Conservation (phyloP, 352 stramenopile genomes). For the Halophytophthora batemanensis region DNA sequence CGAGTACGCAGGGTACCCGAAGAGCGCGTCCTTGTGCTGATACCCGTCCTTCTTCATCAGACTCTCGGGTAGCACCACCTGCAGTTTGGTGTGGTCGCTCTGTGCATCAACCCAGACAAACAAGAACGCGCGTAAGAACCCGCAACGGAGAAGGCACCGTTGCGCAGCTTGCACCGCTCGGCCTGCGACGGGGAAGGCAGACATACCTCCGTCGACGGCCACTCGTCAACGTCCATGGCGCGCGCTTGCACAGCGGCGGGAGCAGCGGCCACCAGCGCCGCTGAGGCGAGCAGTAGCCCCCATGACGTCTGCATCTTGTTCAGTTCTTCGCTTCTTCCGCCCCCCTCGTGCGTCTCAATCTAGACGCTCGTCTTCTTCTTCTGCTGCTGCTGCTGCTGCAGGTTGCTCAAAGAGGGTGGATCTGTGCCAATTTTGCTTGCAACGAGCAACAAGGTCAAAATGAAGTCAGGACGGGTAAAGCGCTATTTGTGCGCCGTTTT, state of each 20-base stretch:
- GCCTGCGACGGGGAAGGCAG: background rate
- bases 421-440: too few species aligned
- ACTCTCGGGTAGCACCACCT: constrained; percentile 85
- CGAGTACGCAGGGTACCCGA: constrained; percentile 94
- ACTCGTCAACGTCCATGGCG: constrained; percentile 79
- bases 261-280: constrained; percentile 19
- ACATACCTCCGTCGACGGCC: constrained; percentile 77
- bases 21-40: constrained; percentile 95
- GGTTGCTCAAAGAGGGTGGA: too few species aligned
- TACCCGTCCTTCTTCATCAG: constrained; percentile 93
- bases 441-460: too few species aligned
- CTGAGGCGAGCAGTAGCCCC: constrained; percentile 16
- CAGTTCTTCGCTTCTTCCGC: constrained; percentile 9
- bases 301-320: constrained; percentile 21
- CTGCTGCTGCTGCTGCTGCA: too few species aligned
- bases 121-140: constrained; percentile 9
- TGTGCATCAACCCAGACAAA: constrained; percentile 14
- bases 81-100: constrained; percentile 87
- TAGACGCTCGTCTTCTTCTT: constrained; percentile 25
- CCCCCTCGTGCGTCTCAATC: too few species aligned
- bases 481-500: too few species aligned
- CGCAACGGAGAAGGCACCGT: background rate
- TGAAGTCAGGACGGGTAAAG: too few species aligned
- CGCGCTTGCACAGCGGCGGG: constrained; percentile 24
- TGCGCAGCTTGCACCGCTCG: background rate